Conservation (phyloP, 805 yeast genomes). For the Debaryomyces tyrocola region DNA sequence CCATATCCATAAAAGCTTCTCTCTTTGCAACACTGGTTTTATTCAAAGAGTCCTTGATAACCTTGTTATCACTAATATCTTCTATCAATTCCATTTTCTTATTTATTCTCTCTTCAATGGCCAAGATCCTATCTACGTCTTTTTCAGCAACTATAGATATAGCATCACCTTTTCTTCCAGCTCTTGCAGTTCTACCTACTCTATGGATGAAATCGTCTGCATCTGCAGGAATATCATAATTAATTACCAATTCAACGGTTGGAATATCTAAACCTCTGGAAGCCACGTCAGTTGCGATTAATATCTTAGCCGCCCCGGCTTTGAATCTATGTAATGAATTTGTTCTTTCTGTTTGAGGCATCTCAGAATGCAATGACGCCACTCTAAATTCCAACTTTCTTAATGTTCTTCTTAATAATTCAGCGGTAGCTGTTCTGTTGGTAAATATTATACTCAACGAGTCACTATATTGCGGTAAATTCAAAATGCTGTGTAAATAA, state of each 20-base stretch:
- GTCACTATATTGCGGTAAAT: conserved; percentile 59
- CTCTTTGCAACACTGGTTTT: conserved; percentile 80
- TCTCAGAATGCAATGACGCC: conserved; percentile 88
- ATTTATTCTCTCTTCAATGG: conserved; percentile 83
- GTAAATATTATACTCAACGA: conserved; percentile 85
- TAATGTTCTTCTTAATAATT: conserved; percentile 75
- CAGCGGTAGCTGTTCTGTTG: conserved; percentile 88
- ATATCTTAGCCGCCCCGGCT: conserved; percentile 90
- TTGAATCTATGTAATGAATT: conserved; percentile 89
- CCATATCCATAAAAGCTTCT: conserved; percentile 93
- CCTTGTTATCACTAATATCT: conserved; percentile 69
- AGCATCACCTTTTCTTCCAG: conserved; percentile 86
- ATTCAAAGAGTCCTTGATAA: conserved; percentile 70
- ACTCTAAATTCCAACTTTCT: conserved; percentile 74
- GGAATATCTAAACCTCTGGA: conserved; percentile 98
- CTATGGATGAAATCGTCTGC: conserved; percentile 96
- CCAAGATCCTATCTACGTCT: conserved; percentile 76
- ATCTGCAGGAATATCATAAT: conserved; percentile 92
- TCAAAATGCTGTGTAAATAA: conserved; percentile 67
- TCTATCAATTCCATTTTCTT: conserved; percentile 77
- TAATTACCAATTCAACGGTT: conserved; percentile 82
- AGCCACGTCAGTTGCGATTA: conserved; percentile 96
- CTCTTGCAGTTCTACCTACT: conserved; percentile 99
- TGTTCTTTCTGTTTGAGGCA: conserved; percentile 91
- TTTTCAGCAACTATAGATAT: conserved; percentile 81